These are phyloP conservation scores for Labyrinthula sp. DNA, from an alignment of 352 stramenopile genomes.

Conservation along the genomic window DNA sequence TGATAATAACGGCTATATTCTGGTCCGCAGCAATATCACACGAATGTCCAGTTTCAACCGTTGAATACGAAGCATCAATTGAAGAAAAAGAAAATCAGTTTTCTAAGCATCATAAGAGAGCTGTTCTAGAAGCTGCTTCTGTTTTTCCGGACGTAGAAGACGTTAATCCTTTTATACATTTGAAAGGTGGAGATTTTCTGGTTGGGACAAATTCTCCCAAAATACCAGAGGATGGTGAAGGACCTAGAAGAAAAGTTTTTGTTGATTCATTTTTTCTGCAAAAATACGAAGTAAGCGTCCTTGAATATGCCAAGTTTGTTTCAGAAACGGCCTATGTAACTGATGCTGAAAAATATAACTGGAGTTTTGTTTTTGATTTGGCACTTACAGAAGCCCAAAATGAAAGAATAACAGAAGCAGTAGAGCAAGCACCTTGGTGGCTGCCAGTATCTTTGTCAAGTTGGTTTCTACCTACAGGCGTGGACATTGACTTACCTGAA, in stretches of 20 bases:
- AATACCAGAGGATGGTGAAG: constrained; percentile 23
- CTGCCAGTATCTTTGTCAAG: constrained; percentile 42
- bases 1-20: too few relatives aligned
- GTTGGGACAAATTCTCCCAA: constrained; percentile 26
- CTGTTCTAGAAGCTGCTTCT: too few relatives aligned
- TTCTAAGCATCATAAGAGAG: too few relatives aligned
- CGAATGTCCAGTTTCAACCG: too few relatives aligned
- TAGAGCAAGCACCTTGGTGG: constrained; percentile 39
- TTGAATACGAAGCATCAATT: too few relatives aligned
- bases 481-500: constrained; percentile 8
- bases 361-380: constrained; percentile 43
- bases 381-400: constrained; percentile 25
- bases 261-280: constrained; percentile 15
- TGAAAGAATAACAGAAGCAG: constrained; percentile 33
- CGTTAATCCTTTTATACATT: too few relatives aligned
- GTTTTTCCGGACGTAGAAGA: too few relatives aligned
- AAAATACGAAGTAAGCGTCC: constrained; percentile 36
- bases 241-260: constrained; percentile 2
- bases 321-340: constrained; percentile 43
- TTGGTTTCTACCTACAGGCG: constrained; percentile 41
- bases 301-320: constrained; percentile 49
- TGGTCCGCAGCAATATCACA: too few relatives aligned
- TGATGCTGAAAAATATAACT: constrained; percentile 48
- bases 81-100: too few relatives aligned
- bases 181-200: constrained; percentile 14